Evolutionary conservation across 306 rosid genomes (phyloP), one percentile per base, ranked within the genome.

Genomic region (Nissolia schottii): DNA sequence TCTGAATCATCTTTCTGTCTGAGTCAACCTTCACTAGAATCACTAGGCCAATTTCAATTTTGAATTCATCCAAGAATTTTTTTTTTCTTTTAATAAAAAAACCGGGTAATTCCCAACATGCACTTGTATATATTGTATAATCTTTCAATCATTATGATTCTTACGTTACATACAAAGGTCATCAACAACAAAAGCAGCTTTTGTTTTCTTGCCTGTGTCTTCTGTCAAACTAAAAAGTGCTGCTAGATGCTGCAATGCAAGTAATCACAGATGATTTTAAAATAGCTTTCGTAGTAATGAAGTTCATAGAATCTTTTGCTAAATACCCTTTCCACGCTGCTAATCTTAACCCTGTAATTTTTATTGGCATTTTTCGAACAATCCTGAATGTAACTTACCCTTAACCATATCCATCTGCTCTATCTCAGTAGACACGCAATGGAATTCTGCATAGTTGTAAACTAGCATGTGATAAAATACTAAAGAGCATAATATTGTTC

Each of bases 1-100:
- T 55, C 28, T 57, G 58, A 76, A 40, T 67, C 12, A 34, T 1
- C 75, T 65, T 67, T 72, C 5, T 45, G 54, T 72, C 15, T 34
- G 45, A 28, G 55, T 79, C 41, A 66, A 49, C 59, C 71, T 79
- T 66, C 75, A 57, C 5, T 73, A 27, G 20, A 73, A 66, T 58
- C 64, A 27, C 49, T 38, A 29, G 16, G 22, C 54, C 51, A 32
- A 9, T 60, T 77, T 70, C 40, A 50, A 7, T 51, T 38, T 64
- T 18, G 48, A 24, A n/a, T 32, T 22, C 43, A 28, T 54, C 67
- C 31, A 1, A 6, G 15, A 63, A 70, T 63, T 78, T 63, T 29
- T n/a, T n/a, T n/a, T n/a, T n/a, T n/a, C n/a, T n/a, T n/a, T n/a
- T n/a, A n/a, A n/a, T n/a, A n/a, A 6, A 35, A 61, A 70, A 50